Evolutionary conservation across 352 stramenopile species (phyloP).

Genomic region (Phytophthora meadii): DNA sequence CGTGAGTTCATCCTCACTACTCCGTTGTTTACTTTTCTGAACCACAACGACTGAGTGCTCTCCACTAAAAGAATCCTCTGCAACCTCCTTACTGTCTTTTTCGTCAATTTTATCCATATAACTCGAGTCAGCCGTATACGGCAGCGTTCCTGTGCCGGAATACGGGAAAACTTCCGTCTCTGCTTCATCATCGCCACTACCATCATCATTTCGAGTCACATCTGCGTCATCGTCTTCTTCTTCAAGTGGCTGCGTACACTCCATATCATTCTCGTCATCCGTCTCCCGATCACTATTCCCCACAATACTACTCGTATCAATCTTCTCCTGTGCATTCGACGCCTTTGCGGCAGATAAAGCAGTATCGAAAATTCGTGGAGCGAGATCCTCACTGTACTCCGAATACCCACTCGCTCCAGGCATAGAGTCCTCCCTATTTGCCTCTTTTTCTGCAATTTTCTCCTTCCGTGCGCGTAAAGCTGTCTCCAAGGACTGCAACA

Average conservation of each 20-base stretch:
- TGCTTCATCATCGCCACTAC: slow-evolving; percentile 15
- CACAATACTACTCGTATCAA: slow-evolving; percentile 18
- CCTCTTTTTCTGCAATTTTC: slow-evolving; percentile 5
- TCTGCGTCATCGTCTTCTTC: slow-evolving; percentile 35
- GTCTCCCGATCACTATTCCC: slow-evolving; percentile 32
- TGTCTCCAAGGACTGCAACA: slow-evolving; percentile 36
- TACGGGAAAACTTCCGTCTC: slow-evolving; percentile 24
- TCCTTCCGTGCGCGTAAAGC: slow-evolving; percentile 29
- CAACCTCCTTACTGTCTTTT: background rate
- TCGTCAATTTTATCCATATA: slow-evolving; percentile 16
- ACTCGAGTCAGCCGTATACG: slow-evolving; percentile 20
- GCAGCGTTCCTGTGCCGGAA: slow-evolving; percentile 35
- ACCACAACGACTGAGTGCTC: background rate
- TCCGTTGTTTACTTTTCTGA: slow-evolving; percentile 8
- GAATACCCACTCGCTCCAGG: slow-evolving; percentile 20
- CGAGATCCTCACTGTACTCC: slow-evolving; percentile 46
- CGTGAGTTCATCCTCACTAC: slow-evolving; percentile 27
- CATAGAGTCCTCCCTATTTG: slow-evolving; percentile 8
- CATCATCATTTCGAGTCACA: slow-evolving; percentile 15
- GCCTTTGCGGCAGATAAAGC: background rate
- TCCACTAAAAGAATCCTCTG: background rate
- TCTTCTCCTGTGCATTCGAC: slow-evolving; percentile 8
- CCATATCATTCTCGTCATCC: slow-evolving; percentile 34
- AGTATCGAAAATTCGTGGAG: slow-evolving; percentile 22
- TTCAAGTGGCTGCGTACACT: slow-evolving; percentile 60